Evolutionary conservation across 768 basidiomycete genomes (phyloP), one percentile per base, ranked within the genome.

Genomic region (Sporobolomyces phaffii): DNA sequence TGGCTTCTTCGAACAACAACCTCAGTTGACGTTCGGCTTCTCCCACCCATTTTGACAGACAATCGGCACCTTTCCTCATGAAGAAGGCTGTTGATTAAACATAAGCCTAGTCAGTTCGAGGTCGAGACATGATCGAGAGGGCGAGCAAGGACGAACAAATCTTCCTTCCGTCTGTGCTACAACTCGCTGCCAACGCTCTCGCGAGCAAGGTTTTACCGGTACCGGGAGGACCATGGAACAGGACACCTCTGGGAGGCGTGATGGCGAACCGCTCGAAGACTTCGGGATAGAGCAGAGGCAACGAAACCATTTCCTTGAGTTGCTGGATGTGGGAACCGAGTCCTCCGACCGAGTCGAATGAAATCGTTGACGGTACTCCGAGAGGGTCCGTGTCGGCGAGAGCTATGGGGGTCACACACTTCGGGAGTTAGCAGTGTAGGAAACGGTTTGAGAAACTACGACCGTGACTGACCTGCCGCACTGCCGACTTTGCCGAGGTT

Each of bases 51-150:
- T 99, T 99, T 10, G 91, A 93, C 33, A 98, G 82, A 72, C 89
- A 90, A 78, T 99, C 96, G 38, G 96, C 96, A 24, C 96, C 96
- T 79, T 99, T 99, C 53, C 96, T 87, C 96, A 99, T 98, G 82
- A 94, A 99, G 81, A 99, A 99, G 2, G 96, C 92, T 93, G 72
- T 31, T n/a, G n/a, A n/a, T n/a, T n/a, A n/a, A n/a, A n/a, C n/a
- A n/a, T n/a, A n/a, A n/a, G n/a, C n/a, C n/a, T n/a, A n/a, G n/a
- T n/a, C n/a, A n/a, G n/a, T n/a, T n/a, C n/a, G n/a, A n/a, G n/a
- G n/a, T n/a, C n/a, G n/a, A n/a, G n/a, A n/a, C n/a, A n/a, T n/a
- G n/a, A n/a, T n/a, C n/a, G n/a, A n/a, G n/a, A n/a, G n/a, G n/a
- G n/a, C n/a, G n/a, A 26, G 26, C 43, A 17, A 9, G 15, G 33